Conservation (phyloP, 495 filamentous ascomycete genomes). For the Xeromyces bisporus region DNA sequence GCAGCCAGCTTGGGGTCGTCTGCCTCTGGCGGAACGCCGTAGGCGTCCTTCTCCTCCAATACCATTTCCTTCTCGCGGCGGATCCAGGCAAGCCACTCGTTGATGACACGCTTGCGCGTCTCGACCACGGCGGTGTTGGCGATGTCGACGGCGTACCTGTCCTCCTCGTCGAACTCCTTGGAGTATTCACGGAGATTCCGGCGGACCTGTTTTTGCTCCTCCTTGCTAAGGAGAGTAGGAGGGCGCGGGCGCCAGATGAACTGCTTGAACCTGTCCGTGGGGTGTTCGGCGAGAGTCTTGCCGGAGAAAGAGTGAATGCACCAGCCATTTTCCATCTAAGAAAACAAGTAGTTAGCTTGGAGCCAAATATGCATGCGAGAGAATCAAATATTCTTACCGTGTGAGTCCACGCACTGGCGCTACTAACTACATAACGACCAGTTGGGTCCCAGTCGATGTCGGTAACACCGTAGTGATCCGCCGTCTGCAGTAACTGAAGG, state of each 20-base stretch:
- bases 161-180: conserved; percentile 86
- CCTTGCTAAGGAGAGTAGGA: conserved; percentile 68
- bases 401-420: conserved; percentile 90
- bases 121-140: conserved; percentile 90
- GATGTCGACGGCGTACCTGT: conserved; percentile 75
- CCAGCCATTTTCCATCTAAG: conserved; percentile 99
- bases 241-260: conserved; percentile 87
- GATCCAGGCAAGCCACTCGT: conserved; percentile 83
- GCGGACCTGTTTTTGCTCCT: conserved; percentile 93
- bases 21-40: conserved; percentile 46
- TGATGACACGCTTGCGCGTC: conserved; percentile 60
- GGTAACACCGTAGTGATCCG: conserved; percentile 92
- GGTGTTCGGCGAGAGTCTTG: conserved; percentile 74
- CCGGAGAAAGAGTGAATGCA: conserved; percentile 95
- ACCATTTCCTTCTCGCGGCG: conserved; percentile 57
- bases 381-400: conserved; percentile 38
- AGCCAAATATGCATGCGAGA: background rate
- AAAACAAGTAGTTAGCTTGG: conserved; percentile 20
- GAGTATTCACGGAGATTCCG: conserved; percentile 97
- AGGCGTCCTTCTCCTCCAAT: conserved; percentile 48
- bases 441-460: conserved; percentile 97
- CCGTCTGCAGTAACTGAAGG: conserved; percentile 77
- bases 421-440: conserved; percentile 80
- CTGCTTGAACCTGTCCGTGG: conserved; percentile 95
- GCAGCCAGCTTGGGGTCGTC: conserved; percentile 38